Evolutionary conservation across 129 eudicot species (phyloP), one percentile per base, ranked within the genome.

Genomic region (Arctium lappa): DNA sequence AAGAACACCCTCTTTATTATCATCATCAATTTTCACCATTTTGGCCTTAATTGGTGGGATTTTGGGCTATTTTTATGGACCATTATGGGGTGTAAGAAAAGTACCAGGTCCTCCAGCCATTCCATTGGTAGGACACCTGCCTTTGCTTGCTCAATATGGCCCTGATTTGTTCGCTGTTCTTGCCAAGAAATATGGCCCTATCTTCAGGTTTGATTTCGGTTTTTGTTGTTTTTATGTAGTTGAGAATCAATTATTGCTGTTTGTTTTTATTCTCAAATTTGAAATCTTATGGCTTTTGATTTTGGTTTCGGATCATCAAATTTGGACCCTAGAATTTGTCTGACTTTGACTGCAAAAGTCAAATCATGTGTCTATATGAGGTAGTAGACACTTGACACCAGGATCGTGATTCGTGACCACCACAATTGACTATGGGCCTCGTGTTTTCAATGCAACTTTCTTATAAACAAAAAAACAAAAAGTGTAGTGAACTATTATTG

Each of bases 61-160:
- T 63, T 75, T 91, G 72, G 79, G 65, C 38, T 95, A 95, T 79
- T 86, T 90, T 76, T 95, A 91, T 81, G 86, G 38, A 69, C 98
- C 98, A 31, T 89, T 85, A 39, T 92, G 94, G 98, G 82, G 89
- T 16, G 98, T 95, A 0, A 88, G 98, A 68, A 92, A 83, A 74
- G 86, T 95, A 4, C 98, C 98, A 39, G 97, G 98, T 77, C 98
- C 98, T 78, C 91, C 97, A 1, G 77, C 93, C 63, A 50, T 92
- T 33, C 98, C 98, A 1, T 78, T 95, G 2, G 27, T 95, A 6
- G 98, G 98, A 42, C 97, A 95, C 85, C 88, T 95, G 29, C 98
- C 97, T 38, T 80, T 95, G 91, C 91, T 95, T 71, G 97, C 98
- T 60, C 86, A 88, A 79, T 81, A 91, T 81, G 98, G 98, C 40